Percentiles rank a stretch among this genome's conserved stretches.
Evolutionary conservation across 2,329 filamentous ascomycete genomes (phyloP).

Genomic region (Sclerotinia borealis): DNA sequence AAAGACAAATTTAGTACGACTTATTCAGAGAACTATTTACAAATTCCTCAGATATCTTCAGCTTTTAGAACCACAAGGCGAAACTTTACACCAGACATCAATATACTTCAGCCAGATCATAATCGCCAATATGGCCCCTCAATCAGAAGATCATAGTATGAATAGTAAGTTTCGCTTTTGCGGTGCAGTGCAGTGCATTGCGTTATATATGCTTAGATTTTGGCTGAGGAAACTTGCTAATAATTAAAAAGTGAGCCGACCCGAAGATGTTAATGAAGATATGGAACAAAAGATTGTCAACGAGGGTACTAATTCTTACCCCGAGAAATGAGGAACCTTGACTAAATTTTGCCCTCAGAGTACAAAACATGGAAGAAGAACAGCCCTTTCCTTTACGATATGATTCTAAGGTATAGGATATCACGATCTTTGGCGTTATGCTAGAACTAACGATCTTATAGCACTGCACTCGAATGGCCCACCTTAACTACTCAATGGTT

Average conservation of each 20-base stretch:
- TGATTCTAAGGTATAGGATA: slow-evolving; percentile 70
- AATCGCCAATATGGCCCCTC: slow-evolving; percentile 40
- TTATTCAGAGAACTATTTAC: background rate
- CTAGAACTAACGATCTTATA: slow-evolving; percentile 30
- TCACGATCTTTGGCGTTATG: background rate
- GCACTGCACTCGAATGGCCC: slow-evolving; percentile 93
- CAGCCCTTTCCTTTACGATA: slow-evolving; percentile 94
- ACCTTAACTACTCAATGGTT: slow-evolving; percentile 98
- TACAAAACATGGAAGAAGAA: slow-evolving; percentile 99
- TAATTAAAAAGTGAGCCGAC: slow-evolving; percentile 42
- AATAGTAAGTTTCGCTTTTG: slow-evolving; percentile 36
- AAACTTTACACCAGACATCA: background rate
- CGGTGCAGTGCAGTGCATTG: background rate
- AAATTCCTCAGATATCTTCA: background rate
- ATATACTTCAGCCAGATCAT: background rate
- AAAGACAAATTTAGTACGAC: background rate
- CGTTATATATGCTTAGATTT: background rate
- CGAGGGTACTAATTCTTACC: slow-evolving; percentile 57
- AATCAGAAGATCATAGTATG: slow-evolving; percentile 40
- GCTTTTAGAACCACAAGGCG: background rate
- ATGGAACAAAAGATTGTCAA: slow-evolving; percentile 85
- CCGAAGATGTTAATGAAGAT: slow-evolving; percentile 62
- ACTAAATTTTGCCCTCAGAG: slow-evolving; percentile 46
- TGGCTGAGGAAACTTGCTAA: slow-evolving; percentile 11
- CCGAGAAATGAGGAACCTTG: background rate